A percentile compares a stretch with the other conserved stretches of the same genome.
Evolutionary conservation across 495 filamentous ascomycete genomes (phyloP).

Genomic region (Amphirosellinia nigrospora): DNA sequence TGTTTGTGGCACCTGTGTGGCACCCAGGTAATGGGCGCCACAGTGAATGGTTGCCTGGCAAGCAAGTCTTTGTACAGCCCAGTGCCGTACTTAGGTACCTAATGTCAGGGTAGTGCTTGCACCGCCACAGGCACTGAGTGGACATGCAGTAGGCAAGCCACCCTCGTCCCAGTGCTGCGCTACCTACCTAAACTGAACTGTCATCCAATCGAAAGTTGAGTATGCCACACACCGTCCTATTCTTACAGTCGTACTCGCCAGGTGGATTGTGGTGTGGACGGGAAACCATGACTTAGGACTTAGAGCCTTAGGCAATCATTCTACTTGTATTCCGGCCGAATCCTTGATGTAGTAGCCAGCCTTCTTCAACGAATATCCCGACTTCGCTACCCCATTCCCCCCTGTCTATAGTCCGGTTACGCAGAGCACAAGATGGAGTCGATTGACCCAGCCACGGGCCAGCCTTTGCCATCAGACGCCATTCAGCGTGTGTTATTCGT

Average conservation of each 20-base stretch:
- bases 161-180: no score
- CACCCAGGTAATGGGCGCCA: no score
- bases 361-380: constrained; percentile 18
- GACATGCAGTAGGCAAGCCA: background rate
- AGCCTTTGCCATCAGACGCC: constrained; percentile 65
- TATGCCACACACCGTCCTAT: constrained; percentile 19
- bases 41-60: no score
- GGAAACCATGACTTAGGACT: no score
- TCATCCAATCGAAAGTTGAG: constrained; percentile 12
- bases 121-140: no score
- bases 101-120: no score
- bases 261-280: constrained; percentile 2
- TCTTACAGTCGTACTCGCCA: background rate
- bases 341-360: background rate
- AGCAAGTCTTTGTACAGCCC: no score
- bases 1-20: no score
- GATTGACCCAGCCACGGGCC: constrained; percentile 65
- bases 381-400: background rate
- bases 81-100: no score
- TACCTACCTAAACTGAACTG: background rate
- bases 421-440: constrained; percentile 41
- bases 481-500: constrained; percentile 82
- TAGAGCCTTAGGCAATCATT: background rate
- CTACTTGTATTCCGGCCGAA: constrained; percentile 1
- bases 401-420: background rate